phyloP scores from a whole-genome alignment of 2,329 filamentous ascomycete genomes.

The Colletotrichum lini region DNA sequence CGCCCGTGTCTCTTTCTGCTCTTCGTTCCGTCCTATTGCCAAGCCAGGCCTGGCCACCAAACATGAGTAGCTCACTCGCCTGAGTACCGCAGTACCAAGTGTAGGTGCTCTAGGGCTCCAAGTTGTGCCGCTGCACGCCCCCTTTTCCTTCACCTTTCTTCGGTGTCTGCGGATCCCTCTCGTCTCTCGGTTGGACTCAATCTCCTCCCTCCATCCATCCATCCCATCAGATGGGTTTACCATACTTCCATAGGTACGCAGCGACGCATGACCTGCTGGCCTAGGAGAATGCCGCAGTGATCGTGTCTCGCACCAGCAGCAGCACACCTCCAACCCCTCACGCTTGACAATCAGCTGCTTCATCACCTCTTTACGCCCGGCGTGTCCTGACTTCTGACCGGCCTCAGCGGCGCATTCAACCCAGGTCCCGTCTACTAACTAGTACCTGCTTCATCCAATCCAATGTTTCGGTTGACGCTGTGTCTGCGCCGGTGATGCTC shows the following conservation, averaged over 20 bases:
- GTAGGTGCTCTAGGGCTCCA: no score
- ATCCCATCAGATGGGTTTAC: conserved; percentile 14
- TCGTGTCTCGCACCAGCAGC: conserved; percentile 8
- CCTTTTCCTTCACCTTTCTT: background rate
- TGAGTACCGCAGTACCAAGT: background rate
- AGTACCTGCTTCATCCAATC: background rate
- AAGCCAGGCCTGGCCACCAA: conserved; percentile 1
- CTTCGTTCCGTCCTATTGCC: conserved; percentile 15
- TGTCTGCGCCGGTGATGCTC: background rate
- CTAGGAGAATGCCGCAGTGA: conserved; percentile 13
- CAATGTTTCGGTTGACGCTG: background rate
- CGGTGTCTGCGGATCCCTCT: conserved; percentile 4
- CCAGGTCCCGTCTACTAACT: background rate
- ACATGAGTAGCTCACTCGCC: background rate
- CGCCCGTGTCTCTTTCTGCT: background rate
- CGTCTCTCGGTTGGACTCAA: conserved; percentile 1
- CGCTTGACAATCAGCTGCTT: conserved; percentile 11
- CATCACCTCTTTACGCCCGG: conserved; percentile 1
- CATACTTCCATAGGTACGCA: background rate
- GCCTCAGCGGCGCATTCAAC: background rate
- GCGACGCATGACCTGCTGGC: background rate
- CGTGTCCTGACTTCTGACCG: background rate
- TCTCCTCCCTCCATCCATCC: background rate
- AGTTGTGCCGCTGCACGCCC: background rate
- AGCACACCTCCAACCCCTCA: background rate